Evolutionary conservation across 768 basidiomycete genomes (phyloP).

Genomic region (Mycena olivaceomarginata): DNA sequence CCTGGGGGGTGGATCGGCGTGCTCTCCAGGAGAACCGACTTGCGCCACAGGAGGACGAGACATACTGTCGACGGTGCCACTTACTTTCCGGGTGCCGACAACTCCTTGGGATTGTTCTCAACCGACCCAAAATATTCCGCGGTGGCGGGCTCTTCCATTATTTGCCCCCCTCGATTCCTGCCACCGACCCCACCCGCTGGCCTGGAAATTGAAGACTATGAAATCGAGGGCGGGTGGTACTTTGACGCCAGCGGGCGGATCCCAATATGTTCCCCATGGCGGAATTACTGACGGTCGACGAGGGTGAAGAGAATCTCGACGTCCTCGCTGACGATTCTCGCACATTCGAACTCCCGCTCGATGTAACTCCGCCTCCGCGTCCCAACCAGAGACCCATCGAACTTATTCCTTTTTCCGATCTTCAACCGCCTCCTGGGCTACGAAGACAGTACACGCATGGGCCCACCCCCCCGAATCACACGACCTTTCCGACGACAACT

Average conservation of each 20-base stretch:
- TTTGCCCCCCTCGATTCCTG: conserved; percentile 1
- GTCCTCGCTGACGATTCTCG: conserved; percentile 1
- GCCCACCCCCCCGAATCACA: neutral
- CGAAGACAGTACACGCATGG: conserved; percentile 4
- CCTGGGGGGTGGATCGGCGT: conserved; percentile 22
- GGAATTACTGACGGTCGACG: conserved; percentile 37
- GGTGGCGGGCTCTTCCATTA: conserved; percentile 2
- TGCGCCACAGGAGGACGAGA: conserved; percentile 12
- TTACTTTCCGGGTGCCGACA: conserved; percentile 29
- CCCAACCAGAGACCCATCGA: conserved; percentile 29
- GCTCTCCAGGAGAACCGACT: neutral
- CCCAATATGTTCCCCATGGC: conserved; percentile 42
- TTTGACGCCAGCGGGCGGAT: conserved; percentile 36
- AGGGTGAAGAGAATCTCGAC: conserved; percentile 4
- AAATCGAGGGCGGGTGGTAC: conserved; percentile 45
- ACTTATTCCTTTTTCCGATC: conserved; percentile 24
- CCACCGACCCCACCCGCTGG: conserved; percentile 22
- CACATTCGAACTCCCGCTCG: conserved; percentile 22
- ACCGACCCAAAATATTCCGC: conserved; percentile 22
- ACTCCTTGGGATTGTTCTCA: conserved; percentile 31
- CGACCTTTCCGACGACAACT: neutral
- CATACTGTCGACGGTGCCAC: conserved; percentile 16
- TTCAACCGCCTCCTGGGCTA: conserved; percentile 27
- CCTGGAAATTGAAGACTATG: conserved; percentile 32
- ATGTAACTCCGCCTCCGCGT: conserved; percentile 34